Base-by-base conservation (phyloP, 73 alveolate genomes). In the Diophrys sp. region DNA sequence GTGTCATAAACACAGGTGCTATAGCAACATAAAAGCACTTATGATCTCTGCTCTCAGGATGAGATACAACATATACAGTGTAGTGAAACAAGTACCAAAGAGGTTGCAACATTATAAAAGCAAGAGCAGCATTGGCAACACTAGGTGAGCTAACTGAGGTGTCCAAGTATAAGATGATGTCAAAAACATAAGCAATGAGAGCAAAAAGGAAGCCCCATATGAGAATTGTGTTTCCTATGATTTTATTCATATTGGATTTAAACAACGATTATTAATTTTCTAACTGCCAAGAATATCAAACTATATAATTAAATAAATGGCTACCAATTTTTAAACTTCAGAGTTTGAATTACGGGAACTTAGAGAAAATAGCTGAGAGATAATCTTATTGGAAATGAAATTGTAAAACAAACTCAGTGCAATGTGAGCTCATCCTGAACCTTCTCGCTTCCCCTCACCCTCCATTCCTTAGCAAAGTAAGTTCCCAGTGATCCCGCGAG, bases 41-140 rank as follows among this genome's bases (percentile, higher is more conserved):
- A 11, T 62, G 26, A 25, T 62, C 30, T 11, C 26, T 8, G 29
- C 14, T 62, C 30, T 62, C 72, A 14, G 72, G 72, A 29, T 62
- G 33, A n/a, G 2, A 44, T 44, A 44, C 5, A 11, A 44, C 62
- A 44, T 44, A 44, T 11, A 44, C 62, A 18, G 62, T 11, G 18
- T 44, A 44, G 18, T 44, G 62, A 29, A 62, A 62, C 31, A 62
- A 62, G n/a, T 23, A 62, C 72, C 72, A 62, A 25, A 62, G 72
- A 25, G 72, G 72, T 62, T 62, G 72, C 32, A 62, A 25, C 29
- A 62, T 11, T 2, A 62, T 2, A 25, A 62, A 62, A 2, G 30
- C 26, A 2, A 62, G 29, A 62, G 72, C 72, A 2, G 72, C 72
- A 44, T 18, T 44, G 5, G 5, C n/a, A 44, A 44, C n/a, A 18